Base-by-base conservation (phyloP, 192 early-diverging fungal genomes). In the Funneliformis geosporum region DNA sequence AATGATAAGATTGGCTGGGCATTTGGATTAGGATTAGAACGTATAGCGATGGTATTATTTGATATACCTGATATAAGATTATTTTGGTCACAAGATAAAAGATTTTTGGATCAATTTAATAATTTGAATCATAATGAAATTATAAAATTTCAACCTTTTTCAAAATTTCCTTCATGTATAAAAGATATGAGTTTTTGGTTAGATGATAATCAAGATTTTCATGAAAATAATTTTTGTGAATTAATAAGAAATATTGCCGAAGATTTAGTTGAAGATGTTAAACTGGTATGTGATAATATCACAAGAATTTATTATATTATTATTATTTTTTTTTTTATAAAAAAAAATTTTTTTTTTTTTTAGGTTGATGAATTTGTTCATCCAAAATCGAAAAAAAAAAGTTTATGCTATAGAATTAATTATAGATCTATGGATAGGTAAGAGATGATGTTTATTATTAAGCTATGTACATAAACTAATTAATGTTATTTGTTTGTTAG, bases 101-200 rank as follows among this genome's bases (percentile, higher is more conserved):
- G 98, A 8, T 98, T 99, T 85, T 81, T 93, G 27, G 81, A 76
- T 9, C 98, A 99, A 88, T 99, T 99, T 79, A 82, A 85, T 2
- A 79, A 86, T 5, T 55, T 82, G 43, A 84, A 85, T 2, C 79
- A 86, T 2, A 89, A 88, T 8, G 80, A 88, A 39, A 93, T 95
- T 50, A 87, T 89, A 81, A 90, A 89, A 75, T 98, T 98, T 83
- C 85, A 88, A 79, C 90, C 93, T 5, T 98, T 96, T 80, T 96
- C 94, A 42, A 96, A 94, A 78, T 95, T 94, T 79, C 95, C 96
- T 7, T 84, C 94, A 1, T 99, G 96, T 81, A 91, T 93, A 81
- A 99, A 98, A 83, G 98, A 99, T 85, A 88, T 99, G 14, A 94
- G 93, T 14, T 99, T 99, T 80, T 99, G 98, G 96, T 68, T 92